Percentiles rank a stretch among this genome's conserved stretches.
Conservation (phyloP, 2,329 filamentous ascomycete species). For the Aphanocladium album region DNA sequence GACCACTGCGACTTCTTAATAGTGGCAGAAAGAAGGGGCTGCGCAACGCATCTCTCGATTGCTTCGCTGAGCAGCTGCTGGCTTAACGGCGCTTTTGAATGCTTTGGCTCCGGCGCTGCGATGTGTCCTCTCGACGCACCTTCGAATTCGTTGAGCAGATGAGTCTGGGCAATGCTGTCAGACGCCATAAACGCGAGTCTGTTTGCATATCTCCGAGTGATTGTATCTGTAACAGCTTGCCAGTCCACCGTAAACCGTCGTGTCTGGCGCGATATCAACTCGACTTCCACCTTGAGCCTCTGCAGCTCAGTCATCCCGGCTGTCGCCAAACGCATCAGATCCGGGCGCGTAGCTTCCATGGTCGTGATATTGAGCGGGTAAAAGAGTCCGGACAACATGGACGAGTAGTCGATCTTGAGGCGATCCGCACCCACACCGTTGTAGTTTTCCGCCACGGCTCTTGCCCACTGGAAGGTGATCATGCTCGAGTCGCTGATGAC, state of each 20-base stretch:
- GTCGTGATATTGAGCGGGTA: conserved; percentile 47
- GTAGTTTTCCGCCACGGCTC: conserved; percentile 36
- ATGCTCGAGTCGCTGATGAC: conserved; percentile 22
- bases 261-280: conserved; percentile 33
- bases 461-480: conserved; percentile 33
- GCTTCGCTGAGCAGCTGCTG: background rate
- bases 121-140: conserved; percentile 38
- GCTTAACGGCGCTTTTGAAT: conserved; percentile 5
- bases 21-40: background rate
- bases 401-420: conserved; percentile 42
- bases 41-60: background rate
- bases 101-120: conserved; percentile 28
- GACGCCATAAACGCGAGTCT: conserved; percentile 41
- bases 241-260: conserved; percentile 45
- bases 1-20: background rate
- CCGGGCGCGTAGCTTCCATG: conserved; percentile 27
- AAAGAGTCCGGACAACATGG: conserved; percentile 47
- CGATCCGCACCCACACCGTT: conserved; percentile 39
- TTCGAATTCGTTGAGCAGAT: conserved; percentile 33
- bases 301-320: conserved; percentile 26
- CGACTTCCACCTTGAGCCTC: conserved; percentile 39
- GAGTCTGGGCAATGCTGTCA: conserved; percentile 20
- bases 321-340: conserved; percentile 28
- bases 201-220: conserved; percentile 57
- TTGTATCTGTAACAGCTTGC: conserved; percentile 61